A percentile compares a stretch with the other conserved stretches of the same genome.
These are phyloP conservation scores for Henckelia pumila DNA, from an alignment of 257 asterid genomes.

Conservation along the genomic window DNA sequence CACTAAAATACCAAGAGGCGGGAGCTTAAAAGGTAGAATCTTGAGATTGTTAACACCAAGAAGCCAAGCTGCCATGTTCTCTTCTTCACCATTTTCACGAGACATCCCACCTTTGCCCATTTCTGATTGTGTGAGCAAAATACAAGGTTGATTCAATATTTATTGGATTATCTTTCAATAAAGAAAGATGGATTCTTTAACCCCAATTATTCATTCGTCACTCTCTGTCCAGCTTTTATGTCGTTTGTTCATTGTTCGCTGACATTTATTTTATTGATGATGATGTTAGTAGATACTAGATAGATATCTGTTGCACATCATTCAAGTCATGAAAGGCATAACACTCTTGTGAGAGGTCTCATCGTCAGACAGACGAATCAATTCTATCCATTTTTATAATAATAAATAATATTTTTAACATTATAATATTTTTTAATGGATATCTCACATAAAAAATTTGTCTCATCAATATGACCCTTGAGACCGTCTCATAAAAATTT, in stretches of 20 bases:
- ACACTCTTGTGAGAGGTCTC: too few species aligned
- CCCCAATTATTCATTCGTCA: neutral
- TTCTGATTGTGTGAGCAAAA: neutral
- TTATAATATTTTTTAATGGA: too few species aligned
- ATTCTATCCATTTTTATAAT: too few species aligned
- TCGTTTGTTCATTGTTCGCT: neutral
- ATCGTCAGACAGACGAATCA: too few species aligned
- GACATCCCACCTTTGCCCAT: conserved; percentile 81
- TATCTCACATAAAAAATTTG: too few species aligned
- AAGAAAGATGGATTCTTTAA: neutral
- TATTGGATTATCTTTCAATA: neutral
- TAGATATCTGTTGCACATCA: too few species aligned
- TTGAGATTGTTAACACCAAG: conserved; percentile 70
- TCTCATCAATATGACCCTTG: too few species aligned
- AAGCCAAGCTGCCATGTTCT: conserved; percentile 98
- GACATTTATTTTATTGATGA: neutral
- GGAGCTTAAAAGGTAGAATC: conserved; percentile 82
- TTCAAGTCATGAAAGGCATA: too few species aligned
- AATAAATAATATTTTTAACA: too few species aligned
- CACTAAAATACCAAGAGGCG: conserved; percentile 55
- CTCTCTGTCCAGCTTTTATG: neutral
- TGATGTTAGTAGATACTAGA: too few species aligned
- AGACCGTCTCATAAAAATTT: too few species aligned
- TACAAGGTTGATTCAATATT: too few species aligned
- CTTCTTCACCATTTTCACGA: conserved; percentile 38